A percentile compares a stretch with the other conserved stretches of the same genome.
phyloP scores from a whole-genome alignment of 2,329 filamentous ascomycete species.

The Penicillium nordicum region DNA sequence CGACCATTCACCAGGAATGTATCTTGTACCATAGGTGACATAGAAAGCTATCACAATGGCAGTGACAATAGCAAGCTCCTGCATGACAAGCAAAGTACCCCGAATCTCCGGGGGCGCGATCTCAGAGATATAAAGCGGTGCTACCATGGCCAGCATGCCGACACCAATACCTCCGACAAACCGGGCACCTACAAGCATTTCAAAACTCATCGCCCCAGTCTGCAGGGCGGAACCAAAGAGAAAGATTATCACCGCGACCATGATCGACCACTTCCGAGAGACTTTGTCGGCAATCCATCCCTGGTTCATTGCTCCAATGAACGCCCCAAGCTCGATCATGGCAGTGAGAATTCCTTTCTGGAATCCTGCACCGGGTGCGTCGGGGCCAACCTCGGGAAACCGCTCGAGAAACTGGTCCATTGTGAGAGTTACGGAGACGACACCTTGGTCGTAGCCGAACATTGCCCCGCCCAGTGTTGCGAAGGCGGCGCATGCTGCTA shows the following conservation, averaged over 20 bases:
- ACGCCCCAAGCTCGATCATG: constrained; percentile 52
- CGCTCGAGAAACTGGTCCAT: constrained; percentile 50
- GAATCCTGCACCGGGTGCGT: constrained; percentile 36
- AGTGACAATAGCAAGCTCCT: constrained; percentile 47
- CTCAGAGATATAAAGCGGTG: constrained; percentile 36
- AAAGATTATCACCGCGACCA: constrained; percentile 51
- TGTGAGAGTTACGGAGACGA: constrained; percentile 46
- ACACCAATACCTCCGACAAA: constrained; percentile 39
- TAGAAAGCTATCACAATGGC: constrained; percentile 53
- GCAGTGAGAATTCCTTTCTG: constrained; percentile 48
- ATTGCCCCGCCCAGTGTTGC: constrained; percentile 48
- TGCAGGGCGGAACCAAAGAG: constrained; percentile 50
- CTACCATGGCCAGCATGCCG: constrained; percentile 37
- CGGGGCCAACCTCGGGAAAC: constrained; percentile 43
- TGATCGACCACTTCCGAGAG: constrained; percentile 50
- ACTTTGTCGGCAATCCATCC: constrained; percentile 52
- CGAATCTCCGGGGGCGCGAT: constrained; percentile 36
- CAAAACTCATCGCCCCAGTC: constrained; percentile 48
- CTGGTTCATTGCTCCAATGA: constrained; percentile 44
- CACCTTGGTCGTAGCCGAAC: constrained; percentile 48
- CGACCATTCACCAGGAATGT: constrained; percentile 42
- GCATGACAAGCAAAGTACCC: constrained; percentile 34
- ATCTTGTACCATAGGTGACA: constrained; percentile 52
- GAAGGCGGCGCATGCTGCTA: constrained; percentile 49
- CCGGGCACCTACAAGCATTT: constrained; percentile 49